Base-by-base conservation (phyloP, 169 alveolate genomes). In the Cryptosporidium meleagridis region DNA sequence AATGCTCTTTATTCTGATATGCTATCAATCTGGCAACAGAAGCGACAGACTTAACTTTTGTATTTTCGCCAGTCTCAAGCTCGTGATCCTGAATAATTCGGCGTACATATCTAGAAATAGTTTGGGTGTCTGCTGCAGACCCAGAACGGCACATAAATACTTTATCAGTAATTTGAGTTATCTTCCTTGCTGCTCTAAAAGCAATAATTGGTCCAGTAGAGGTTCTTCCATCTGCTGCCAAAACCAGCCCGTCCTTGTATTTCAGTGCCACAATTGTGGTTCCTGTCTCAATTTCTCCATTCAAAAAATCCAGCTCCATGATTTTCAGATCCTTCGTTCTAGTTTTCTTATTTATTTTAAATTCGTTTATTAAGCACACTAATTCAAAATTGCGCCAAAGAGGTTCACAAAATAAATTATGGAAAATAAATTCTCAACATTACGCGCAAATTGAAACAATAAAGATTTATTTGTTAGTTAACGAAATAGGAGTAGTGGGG, bases 161-260 rank as follows among this genome's bases (percentile, higher is more conserved):
- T 65, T 86, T 96, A 51, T 93, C 96, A 86, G 95, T 85, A 55
- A 95, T 87, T 39, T 95, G 92, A 86, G 97, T 95, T 35, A 97
- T 96, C 94, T 97, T 97, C 55, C 98, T 89, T 7, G 98, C 96
- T 33, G 96, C 98, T 48, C 98, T 92, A 70, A 95, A 95, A 29
- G 95, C 97, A 48, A 96, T 97, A 51, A 94, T 94, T 6, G 95
- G 87, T 35, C 99, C 99, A 18, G 97, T 95, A 12, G 99, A 96
- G 1, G 98, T 97, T 39, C 99, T 93, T 16, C 98, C 92, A 93
- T 97, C 99, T 31, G 99, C 98, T 6, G 97, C 98, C 53, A 97
- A 85, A 86, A 96, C 94, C 35, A 97, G 97, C 21, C 99, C 99
- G 23, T 96, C 97, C 26, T 92, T 92, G 86, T 93, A 96, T 53